Percentiles rank a stretch among this genome's conserved stretches.
These are phyloP conservation scores for Kuraishia piskuri DNA, from an alignment of 805 yeast genomes.

Conservation along the genomic window DNA sequence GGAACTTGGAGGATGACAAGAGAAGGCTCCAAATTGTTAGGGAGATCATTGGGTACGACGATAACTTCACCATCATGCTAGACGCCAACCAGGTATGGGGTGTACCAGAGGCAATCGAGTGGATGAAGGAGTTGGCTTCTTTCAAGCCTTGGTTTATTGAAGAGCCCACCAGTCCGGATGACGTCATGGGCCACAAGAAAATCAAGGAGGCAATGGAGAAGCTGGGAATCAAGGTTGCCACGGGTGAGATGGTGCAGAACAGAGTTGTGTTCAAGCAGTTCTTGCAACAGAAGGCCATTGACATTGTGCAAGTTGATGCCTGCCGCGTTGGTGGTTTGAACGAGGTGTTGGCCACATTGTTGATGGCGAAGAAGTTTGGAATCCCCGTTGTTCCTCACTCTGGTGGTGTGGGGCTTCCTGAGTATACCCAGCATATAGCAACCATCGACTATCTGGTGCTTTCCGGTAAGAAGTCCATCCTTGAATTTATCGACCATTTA, in stretches of 20 bases:
- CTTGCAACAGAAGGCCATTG: constrained; percentile 15
- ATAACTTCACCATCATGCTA: constrained; percentile 12
- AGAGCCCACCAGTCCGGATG: constrained; percentile 19
- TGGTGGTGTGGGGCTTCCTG: constrained; percentile 17
- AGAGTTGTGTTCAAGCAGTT: constrained; percentile 16
- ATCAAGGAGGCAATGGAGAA: constrained; percentile 14
- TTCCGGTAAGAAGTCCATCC: constrained; percentile 12
- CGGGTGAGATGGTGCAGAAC: constrained; percentile 18
- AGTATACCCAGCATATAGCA: constrained; percentile 14
- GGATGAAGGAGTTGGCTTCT: constrained; percentile 11
- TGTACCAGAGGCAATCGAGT: constrained; percentile 15
- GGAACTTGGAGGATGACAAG: constrained; percentile 24
- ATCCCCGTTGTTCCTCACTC: constrained; percentile 16
- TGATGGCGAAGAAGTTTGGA: constrained; percentile 13
- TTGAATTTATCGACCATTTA: constrained; percentile 13
- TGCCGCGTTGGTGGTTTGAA: constrained; percentile 16
- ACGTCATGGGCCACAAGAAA: constrained; percentile 13
- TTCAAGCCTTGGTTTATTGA: constrained; percentile 16
- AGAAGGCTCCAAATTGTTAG: constrained; percentile 26
- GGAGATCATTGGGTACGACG: constrained; percentile 29
- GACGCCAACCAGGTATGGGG: constrained; percentile 18
- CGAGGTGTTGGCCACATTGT: constrained; percentile 14
- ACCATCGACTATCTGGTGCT: constrained; percentile 14
- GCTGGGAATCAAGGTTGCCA: constrained; percentile 13
- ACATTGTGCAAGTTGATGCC: constrained; percentile 15